These are phyloP conservation scores for Kwoniella europaea DNA, from an alignment of 768 basidiomycete genomes.

Conservation along the genomic window DNA sequence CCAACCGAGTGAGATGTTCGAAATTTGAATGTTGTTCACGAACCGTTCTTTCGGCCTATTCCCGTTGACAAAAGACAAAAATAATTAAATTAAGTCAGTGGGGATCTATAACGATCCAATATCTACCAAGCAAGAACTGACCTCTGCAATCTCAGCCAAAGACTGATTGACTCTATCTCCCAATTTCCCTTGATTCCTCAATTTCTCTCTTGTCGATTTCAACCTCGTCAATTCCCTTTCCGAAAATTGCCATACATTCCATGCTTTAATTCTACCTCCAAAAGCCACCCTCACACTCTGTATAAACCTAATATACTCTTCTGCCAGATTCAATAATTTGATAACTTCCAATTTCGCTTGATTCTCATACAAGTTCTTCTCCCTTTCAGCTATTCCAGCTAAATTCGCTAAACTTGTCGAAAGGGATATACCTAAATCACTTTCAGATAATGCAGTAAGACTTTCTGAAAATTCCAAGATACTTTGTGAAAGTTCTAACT, in stretches of 20 bases:
- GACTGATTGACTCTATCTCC: constrained; percentile 70
- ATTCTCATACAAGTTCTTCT: constrained; percentile 72
- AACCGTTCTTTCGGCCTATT: constrained; percentile 80
- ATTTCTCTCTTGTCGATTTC: constrained; percentile 79
- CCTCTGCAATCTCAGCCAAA: constrained; percentile 81
- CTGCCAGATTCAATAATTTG: constrained; percentile 79
- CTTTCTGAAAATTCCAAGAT: constrained; percentile 81
- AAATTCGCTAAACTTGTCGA: constrained; percentile 72
- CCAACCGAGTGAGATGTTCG: constrained; percentile 81
- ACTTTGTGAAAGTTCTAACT: constrained; percentile 71
- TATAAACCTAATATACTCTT: constrained; percentile 92
- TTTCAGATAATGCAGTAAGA: constrained; percentile 70
- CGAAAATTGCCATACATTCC: constrained; percentile 76
- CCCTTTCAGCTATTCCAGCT: constrained; percentile 74
- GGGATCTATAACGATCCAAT: no score
- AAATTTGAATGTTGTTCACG: constrained; percentile 85
- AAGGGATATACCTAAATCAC: constrained; percentile 74
- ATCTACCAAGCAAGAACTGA: constrained; percentile 50
- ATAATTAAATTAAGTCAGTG: not conserved
- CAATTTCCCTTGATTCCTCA: constrained; percentile 70
- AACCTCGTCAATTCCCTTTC: constrained; percentile 76
- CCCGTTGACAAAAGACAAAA: not conserved
- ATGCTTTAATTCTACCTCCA: constrained; percentile 80
- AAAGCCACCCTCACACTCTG: constrained; percentile 86
- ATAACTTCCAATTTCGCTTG: constrained; percentile 83